These are phyloP conservation scores for Anisodus acutangulus DNA, from an alignment of 257 asterid genomes.

Conservation along the genomic window DNA sequence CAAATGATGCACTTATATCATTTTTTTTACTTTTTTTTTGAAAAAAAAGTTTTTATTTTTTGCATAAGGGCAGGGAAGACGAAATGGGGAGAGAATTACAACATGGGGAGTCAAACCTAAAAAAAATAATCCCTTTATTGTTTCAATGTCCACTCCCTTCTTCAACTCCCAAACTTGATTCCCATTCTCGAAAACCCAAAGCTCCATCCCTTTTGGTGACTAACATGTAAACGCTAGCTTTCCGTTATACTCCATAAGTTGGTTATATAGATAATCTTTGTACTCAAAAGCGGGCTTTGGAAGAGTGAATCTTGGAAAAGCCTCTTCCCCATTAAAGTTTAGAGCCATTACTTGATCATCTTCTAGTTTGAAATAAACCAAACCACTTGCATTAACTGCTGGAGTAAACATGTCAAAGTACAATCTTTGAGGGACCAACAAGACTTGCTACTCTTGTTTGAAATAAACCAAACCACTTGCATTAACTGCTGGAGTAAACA, in stretches of 20 bases:
- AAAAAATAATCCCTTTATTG: neutral
- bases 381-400: slow-evolving; percentile 22
- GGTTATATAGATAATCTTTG: neutral
- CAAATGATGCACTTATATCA: no score
- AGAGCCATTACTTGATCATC: neutral
- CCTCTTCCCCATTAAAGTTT: neutral
- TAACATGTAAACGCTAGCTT: neutral
- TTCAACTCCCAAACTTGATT: neutral
- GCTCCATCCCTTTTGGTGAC: neutral
- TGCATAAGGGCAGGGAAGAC: no score
- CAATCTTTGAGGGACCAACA: neutral
- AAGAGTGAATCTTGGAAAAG: neutral
- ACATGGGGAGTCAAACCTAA: no score
- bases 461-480: neutral
- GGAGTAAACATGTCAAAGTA: neutral
- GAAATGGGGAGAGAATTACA: no score
- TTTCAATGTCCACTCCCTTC: neutral
- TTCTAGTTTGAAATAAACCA: neutral
- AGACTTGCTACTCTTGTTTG: no score
- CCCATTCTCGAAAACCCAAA: neutral
- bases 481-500: no score
- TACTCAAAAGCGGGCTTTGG: neutral
- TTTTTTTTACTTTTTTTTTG: no score
- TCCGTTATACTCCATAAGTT: neutral
- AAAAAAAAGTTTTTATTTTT: no score